A percentile compares a stretch with the other conserved stretches of the same genome.
These are phyloP conservation scores for Microsporum audouinii DNA, from an alignment of 2,329 filamentous ascomycete genomes.

Conservation along the genomic window DNA sequence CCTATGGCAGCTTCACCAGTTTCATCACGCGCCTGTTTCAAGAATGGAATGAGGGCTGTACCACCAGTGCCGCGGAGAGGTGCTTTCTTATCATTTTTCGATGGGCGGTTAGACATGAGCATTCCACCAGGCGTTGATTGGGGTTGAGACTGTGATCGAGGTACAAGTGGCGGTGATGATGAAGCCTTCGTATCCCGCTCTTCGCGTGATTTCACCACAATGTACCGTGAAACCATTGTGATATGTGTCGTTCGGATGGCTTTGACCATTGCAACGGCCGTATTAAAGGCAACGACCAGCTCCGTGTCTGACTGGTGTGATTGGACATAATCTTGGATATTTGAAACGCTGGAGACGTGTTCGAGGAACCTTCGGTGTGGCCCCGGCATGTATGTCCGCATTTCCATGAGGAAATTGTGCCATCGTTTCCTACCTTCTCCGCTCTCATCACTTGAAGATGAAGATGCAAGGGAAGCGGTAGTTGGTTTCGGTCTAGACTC, in stretches of 20 bases:
- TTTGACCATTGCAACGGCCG: constrained; percentile 69
- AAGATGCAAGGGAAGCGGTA: constrained; percentile 22
- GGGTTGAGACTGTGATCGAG: constrained; percentile 21
- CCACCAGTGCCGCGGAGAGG: constrained; percentile 83
- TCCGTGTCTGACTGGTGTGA: constrained; percentile 48
- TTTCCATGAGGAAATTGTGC: constrained; percentile 91
- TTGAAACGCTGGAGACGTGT: constrained; percentile 66
- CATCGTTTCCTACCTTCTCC: constrained; percentile 42
- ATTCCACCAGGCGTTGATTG: constrained; percentile 30
- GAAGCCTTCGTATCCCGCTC: constrained; percentile 52
- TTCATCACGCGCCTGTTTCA: constrained; percentile 94
- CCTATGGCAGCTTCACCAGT: constrained; percentile 83
- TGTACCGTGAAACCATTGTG: constrained; percentile 89
- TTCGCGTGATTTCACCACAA: constrained; percentile 76
- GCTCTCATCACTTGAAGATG: constrained; percentile 37
- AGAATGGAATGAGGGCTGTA: constrained; percentile 84
- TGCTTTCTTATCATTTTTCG: constrained; percentile 34
- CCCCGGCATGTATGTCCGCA: constrained; percentile 95
- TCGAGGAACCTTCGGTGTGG: constrained; percentile 80
- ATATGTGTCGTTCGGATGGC: constrained; percentile 87
- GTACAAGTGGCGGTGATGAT: constrained; percentile 13
- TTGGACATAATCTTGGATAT: constrained; percentile 76
- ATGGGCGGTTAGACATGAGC: background rate
- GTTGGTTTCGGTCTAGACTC: constrained; percentile 35
- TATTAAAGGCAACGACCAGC: constrained; percentile 74